Percentiles rank a stretch among this genome's conserved stretches.
phyloP scores from a whole-genome alignment of 2,329 filamentous ascomycete species.

The Apiospora phragmitis region DNA sequence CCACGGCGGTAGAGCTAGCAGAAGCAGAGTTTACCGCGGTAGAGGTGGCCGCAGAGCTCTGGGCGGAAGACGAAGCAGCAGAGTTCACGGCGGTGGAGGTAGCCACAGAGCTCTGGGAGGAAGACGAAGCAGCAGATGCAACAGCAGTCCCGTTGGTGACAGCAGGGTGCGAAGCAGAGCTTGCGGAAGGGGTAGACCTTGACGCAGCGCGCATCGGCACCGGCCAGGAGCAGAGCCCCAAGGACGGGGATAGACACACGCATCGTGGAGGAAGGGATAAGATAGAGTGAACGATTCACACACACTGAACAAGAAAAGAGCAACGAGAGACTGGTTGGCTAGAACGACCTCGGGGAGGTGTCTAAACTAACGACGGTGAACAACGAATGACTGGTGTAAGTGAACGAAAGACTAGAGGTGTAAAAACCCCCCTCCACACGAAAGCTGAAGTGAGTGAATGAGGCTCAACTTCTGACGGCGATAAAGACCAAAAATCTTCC shows the following conservation, averaged over 20 bases:
- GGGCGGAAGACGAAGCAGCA: not conserved
- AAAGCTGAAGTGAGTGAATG: slow-evolving; percentile 3
- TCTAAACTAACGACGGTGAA: not conserved
- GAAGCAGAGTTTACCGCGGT: not conserved
- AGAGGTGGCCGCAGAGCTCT: not conserved
- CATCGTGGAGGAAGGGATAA: not conserved
- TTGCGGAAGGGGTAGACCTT: not conserved
- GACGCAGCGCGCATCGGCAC: slow-evolving; percentile 12
- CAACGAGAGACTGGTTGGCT: not conserved
- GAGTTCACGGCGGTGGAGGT: not conserved
- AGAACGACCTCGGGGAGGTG: not conserved
- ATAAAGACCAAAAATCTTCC: not conserved
- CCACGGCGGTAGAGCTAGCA: not conserved
- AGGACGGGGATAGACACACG: slow-evolving; percentile 7
- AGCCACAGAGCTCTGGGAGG: not conserved
- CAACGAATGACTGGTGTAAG: slow-evolving; percentile 10
- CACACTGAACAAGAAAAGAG: not conserved
- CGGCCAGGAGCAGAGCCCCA: slow-evolving; percentile 11
- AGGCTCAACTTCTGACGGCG: slow-evolving; percentile 10
- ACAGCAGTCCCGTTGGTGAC: not conserved
- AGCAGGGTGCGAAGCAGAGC: not conserved
- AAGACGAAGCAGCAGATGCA: not conserved
- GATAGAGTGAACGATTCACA: not conserved
- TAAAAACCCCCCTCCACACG: not conserved
- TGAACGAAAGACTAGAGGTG: slow-evolving; percentile 10